Percentiles rank a stretch among this genome's conserved stretches.
phyloP scores from a whole-genome alignment of 169 alveolate genomes.

The Hepatocystis sp. region DNA sequence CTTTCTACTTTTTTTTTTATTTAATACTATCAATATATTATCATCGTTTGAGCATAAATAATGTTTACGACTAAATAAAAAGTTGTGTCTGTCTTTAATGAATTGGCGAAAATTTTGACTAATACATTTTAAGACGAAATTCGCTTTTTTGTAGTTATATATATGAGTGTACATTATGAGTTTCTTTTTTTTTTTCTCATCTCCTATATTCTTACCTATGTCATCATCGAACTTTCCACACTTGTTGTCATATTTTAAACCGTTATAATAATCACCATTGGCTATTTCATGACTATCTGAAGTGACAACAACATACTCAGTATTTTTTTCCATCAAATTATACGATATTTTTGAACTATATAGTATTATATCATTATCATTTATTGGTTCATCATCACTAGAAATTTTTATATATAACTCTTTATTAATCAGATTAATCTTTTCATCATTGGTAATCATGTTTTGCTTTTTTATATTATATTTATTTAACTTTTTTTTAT shows the following conservation, averaged over 20 bases:
- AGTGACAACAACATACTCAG: constrained; percentile 1
- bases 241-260: too few species aligned
- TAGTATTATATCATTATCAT: not conserved
- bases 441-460: not conserved
- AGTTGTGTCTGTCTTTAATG: constrained; percentile 58
- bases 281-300: too few species aligned
- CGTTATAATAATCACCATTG: too few species aligned
- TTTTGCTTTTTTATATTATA: too few species aligned
- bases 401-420: not conserved
- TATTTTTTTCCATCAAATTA: constrained; percentile 32
- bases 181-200: constrained; percentile 4
- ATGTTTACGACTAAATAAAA: constrained; percentile 11
- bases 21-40: constrained; percentile 20
- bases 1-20: constrained; percentile 15
- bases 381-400: constrained; percentile 4
- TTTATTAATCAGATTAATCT: constrained; percentile 4
- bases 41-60: constrained; percentile 31
- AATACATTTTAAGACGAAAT: constrained; percentile 24
- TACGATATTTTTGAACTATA: constrained; percentile 19
- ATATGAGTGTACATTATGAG: not conserved
- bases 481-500: too few species aligned
- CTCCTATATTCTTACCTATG: too few species aligned
- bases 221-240: too few species aligned
- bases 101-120: constrained; percentile 25
- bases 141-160: constrained; percentile 52